Conservation (phyloP, 2,329 filamentous ascomycete genomes). For the Fusarium floridanum region DNA sequence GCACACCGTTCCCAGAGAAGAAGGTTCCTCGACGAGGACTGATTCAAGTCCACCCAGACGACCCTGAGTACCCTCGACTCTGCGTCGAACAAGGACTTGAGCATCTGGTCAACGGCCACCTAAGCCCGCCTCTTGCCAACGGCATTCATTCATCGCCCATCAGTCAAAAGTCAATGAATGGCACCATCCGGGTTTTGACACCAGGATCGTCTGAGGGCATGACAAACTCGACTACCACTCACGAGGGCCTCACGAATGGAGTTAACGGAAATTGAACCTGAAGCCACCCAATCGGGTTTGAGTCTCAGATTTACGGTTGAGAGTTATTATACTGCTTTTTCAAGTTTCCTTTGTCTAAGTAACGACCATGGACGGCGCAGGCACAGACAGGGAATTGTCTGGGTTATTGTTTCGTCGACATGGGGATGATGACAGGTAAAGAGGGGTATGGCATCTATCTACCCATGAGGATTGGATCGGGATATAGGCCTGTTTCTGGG, state of each 20-base stretch:
- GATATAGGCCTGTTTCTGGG: slow-evolving; percentile 33
- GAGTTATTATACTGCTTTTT: slow-evolving; percentile 40
- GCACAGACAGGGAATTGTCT: slow-evolving; percentile 37
- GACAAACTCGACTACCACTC: slow-evolving; percentile 21
- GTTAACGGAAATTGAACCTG: slow-evolving; percentile 44
- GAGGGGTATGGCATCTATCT: slow-evolving; percentile 6
- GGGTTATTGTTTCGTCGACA: slow-evolving; percentile 39
- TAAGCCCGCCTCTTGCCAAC: slow-evolving; percentile 60
- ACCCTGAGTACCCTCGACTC: slow-evolving; percentile 68
- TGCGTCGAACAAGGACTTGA: slow-evolving; percentile 70
- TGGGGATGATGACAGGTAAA: slow-evolving; percentile 22
- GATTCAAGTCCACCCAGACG: slow-evolving; percentile 64
- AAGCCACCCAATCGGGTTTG: slow-evolving; percentile 13
- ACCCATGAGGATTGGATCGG: slow-evolving; percentile 37
- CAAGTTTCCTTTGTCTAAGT: slow-evolving; percentile 45
- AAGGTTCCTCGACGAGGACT: slow-evolving; percentile 69
- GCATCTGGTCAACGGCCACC: slow-evolving; percentile 63
- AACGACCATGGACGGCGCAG: slow-evolving; percentile 46
- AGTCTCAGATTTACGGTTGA: slow-evolving; percentile 19
- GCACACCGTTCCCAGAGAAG: slow-evolving; percentile 66
- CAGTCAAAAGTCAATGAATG: slow-evolving; percentile 55
- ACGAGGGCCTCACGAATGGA: slow-evolving; percentile 48
- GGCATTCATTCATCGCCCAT: slow-evolving; percentile 62
- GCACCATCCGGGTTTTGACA: slow-evolving; percentile 42
- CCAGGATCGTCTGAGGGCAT: slow-evolving; percentile 35